These are phyloP conservation scores for Trichoderma orchidacearum DNA, from an alignment of 495 filamentous ascomycete species.

Conservation along the genomic window DNA sequence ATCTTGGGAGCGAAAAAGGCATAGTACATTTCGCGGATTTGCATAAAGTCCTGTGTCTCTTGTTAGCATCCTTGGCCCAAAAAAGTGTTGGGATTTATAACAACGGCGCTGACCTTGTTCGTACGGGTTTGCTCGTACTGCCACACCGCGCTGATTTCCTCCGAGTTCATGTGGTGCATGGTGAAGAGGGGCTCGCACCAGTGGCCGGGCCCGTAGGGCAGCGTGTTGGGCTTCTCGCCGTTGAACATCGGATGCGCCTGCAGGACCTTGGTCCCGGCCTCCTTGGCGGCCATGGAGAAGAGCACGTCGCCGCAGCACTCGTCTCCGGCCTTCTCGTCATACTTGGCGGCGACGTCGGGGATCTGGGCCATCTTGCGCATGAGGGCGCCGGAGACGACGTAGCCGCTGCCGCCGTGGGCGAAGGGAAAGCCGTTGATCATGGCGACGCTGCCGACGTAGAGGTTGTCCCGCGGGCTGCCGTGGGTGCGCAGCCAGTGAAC, in stretches of 20 bases:
- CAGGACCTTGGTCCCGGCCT: constrained; percentile 15
- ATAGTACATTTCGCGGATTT: constrained; percentile 27
- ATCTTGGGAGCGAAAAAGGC: constrained; percentile 21
- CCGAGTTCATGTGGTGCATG: constrained; percentile 43
- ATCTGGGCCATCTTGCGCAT: constrained; percentile 30
- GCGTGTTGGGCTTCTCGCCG: constrained; percentile 35
- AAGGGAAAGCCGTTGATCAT: constrained; percentile 42
- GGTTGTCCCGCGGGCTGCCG: constrained; percentile 32
- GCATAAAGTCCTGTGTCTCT: constrained; percentile 12
- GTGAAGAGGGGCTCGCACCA: constrained; percentile 49
- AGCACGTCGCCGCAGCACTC: constrained; percentile 62
- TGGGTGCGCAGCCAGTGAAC: constrained; percentile 35
- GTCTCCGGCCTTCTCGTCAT: constrained; percentile 36
- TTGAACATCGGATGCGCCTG: constrained; percentile 42
- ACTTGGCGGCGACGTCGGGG: constrained; percentile 26
- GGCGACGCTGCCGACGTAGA: constrained; percentile 47
- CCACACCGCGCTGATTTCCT: constrained; percentile 43
- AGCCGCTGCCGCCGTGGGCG: constrained; percentile 57
- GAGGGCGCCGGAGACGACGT: constrained; percentile 45
- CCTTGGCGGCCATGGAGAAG: constrained; percentile 41
- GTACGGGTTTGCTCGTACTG: constrained; percentile 40
- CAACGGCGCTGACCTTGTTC: not conserved
- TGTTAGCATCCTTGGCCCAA: not conserved
- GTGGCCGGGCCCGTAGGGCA: constrained; percentile 35
- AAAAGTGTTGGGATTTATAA: not conserved